Evolutionary conservation across 108 stramenopile species (phyloP).

Genomic region (Cyclostephanos invisitatus): DNA sequence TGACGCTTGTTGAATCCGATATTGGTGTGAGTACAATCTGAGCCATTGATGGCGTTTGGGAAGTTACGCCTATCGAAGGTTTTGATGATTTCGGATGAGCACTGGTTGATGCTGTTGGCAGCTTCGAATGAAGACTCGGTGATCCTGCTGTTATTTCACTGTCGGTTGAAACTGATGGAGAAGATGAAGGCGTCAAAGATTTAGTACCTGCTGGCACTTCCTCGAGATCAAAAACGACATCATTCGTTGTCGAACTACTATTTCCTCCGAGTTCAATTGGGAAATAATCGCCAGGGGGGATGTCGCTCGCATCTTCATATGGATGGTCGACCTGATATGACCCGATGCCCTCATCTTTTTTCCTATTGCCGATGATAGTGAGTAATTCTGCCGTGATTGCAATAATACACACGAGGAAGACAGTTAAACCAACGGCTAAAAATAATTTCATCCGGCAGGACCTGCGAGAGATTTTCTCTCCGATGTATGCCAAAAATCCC

Average conservation of each 20-base stretch:
- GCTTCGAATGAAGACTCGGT: neutral
- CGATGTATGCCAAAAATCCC: neutral
- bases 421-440: neutral
- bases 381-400: neutral
- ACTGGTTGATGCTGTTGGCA: neutral
- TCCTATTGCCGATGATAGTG: neutral
- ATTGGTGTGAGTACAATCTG: too few species aligned
- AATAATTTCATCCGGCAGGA: slow-evolving; percentile 10
- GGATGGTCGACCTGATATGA: neutral
- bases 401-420: slow-evolving; percentile 13
- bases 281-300: neutral
- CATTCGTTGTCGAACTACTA: neutral
- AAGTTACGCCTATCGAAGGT: too few species aligned
- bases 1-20: too few species aligned
- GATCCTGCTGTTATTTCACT: neutral
- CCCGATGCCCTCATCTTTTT: neutral
- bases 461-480: neutral
- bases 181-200: neutral
- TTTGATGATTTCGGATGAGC: neutral
- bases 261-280: neutral
- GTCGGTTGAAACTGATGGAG: neutral
- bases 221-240: too few species aligned
- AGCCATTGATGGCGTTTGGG: too few species aligned
- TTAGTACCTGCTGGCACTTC: too few species aligned
- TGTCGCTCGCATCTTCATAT: neutral